Conservation (phyloP, 129 eudicot genomes). For the Arctium minus region DNA sequence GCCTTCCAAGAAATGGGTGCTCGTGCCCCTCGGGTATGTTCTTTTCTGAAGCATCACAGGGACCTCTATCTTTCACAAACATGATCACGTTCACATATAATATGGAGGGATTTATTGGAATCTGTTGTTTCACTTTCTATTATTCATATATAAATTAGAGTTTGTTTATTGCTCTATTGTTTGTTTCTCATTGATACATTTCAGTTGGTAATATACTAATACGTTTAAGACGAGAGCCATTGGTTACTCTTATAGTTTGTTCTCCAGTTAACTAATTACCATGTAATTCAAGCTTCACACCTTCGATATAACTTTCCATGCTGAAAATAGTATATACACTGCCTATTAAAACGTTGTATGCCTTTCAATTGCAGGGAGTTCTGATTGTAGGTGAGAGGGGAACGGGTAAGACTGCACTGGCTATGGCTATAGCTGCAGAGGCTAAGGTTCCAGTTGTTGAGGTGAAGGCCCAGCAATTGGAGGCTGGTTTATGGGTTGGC, state of each 20-base stretch:
- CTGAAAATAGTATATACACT: neutral
- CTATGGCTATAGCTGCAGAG: conserved; percentile 94
- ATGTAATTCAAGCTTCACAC: conserved; percentile 11
- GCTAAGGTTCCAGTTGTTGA: conserved; percentile 90
- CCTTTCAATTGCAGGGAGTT: conserved; percentile 66
- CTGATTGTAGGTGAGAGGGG: conserved; percentile 94
- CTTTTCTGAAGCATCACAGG: neutral
- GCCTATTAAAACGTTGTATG: conserved; percentile 7
- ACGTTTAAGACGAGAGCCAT: neutral
- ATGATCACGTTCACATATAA: neutral
- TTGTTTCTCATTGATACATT: neutral
- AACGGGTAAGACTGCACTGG: conserved; percentile 89
- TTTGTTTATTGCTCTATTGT: neutral
- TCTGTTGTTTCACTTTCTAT: neutral
- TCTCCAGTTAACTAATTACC: conserved; percentile 3
- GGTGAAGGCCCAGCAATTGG: conserved; percentile 78
- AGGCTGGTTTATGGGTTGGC: conserved; percentile 80
- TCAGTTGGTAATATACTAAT: neutral
- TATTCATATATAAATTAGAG: neutral
- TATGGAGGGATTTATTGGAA: neutral
- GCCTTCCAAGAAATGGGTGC: conserved; percentile 97
- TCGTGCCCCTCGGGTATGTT: conserved; percentile 93
- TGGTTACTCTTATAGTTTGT: neutral
- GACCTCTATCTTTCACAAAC: neutral
- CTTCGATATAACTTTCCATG: conserved; percentile 1